phyloP scores from a whole-genome alignment of 345 rosid species.

The Dimocarpus longan region DNA sequence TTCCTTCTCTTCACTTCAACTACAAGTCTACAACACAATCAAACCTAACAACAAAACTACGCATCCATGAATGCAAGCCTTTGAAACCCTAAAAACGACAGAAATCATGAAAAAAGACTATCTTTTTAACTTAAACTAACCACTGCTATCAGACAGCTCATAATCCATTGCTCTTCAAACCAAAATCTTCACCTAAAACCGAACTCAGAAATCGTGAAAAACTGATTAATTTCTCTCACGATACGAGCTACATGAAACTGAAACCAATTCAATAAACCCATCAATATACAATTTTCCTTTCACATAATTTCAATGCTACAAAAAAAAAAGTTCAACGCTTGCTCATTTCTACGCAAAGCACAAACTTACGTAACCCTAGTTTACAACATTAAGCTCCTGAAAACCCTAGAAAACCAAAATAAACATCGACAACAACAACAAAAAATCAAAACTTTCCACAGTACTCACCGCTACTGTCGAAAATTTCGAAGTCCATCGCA shows the following conservation, averaged over 20 bases:
- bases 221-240: conserved; percentile 5
- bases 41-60: neutral
- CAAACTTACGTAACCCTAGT: conserved; percentile 2
- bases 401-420: conserved; percentile 10
- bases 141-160: conserved; percentile 44
- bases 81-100: neutral
- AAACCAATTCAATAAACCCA: conserved; percentile 15
- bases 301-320: neutral
- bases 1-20: neutral
- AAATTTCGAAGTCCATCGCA: conserved; percentile 59
- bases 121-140: conserved; percentile 29
- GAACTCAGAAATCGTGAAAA: neutral
- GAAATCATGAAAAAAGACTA: neutral
- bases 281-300: neutral
- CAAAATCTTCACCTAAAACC: conserved; percentile 14
- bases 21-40: neutral
- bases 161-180: conserved; percentile 34
- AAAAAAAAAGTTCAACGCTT: neutral
- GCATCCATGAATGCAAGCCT: neutral
- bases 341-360: neutral
- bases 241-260: conserved; percentile 26
- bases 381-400: conserved; percentile 2
- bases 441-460: conserved; percentile 6
- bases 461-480: conserved; percentile 74
- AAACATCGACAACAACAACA: neutral